Evolutionary conservation across 495 filamentous ascomycete genomes (phyloP).

Genomic region (Beverwykella pulmonaria): DNA sequence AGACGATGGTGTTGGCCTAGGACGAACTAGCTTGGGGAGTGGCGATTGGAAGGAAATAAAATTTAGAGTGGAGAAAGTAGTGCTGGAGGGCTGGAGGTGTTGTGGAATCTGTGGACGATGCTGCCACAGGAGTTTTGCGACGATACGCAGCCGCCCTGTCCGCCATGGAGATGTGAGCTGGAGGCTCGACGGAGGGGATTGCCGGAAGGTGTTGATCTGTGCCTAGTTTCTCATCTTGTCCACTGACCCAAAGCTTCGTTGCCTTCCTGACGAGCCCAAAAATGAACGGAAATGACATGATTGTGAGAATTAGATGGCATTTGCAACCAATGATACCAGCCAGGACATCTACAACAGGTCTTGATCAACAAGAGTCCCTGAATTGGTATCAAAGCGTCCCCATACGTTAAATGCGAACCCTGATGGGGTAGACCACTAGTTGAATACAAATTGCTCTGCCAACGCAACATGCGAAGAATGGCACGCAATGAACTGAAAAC

Average conservation of each 20-base stretch:
- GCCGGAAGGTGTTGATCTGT: too few relatives aligned
- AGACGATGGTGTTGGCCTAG: neutral
- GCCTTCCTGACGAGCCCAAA: too few relatives aligned
- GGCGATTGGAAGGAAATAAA: neutral
- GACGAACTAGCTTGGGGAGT: neutral
- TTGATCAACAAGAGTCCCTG: neutral
- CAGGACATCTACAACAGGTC: neutral
- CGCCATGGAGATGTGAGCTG: too few relatives aligned
- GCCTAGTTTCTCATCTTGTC: neutral
- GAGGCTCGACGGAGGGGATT: too few relatives aligned
- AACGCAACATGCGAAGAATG: neutral
- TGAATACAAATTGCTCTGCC: constrained; percentile 3
- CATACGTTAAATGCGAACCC: neutral
- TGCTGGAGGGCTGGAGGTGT: too few relatives aligned
- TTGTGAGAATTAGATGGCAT: neutral
- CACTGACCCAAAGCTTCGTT: too few relatives aligned
- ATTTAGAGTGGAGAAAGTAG: neutral
- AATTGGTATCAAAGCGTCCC: neutral
- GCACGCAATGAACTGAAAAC: neutral
- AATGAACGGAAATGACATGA: neutral
- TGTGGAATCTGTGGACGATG: too few relatives aligned
- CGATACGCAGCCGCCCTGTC: too few relatives aligned
- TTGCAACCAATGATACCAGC: neutral
- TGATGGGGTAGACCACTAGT: neutral
- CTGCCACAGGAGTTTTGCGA: too few relatives aligned